Evolutionary conservation across 1,284 basidiomycete genomes (phyloP), one percentile per base, ranked within the genome.

Genomic region (Microbotryomycetes sp.): DNA sequence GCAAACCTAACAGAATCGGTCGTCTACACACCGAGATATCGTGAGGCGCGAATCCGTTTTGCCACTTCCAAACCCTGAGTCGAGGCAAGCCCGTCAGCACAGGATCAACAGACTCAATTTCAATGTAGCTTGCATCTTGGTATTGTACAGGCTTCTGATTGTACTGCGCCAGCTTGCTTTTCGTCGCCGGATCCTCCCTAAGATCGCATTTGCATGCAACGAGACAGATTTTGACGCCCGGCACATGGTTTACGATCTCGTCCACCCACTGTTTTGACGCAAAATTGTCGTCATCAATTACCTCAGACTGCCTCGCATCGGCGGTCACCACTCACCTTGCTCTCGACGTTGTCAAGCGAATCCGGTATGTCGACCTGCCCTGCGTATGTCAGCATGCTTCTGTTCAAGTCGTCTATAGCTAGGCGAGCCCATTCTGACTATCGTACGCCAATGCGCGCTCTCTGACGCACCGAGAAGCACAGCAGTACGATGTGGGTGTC

Each of bases 121-220:
- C 7, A 52, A 21, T 23, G 23, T 30, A 11, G 16, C 66, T 46
- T 27, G 73, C 75, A 49, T 94, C 86, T 68, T 96, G 89, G 71
- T 97, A 97, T 70, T 89, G 83, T 16, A 94, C 84, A 0, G 88
- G 81, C 64, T 83, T 83, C 67, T 80, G 77, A 1, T 84, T 83
- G 69, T 83, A 82, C 62, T 84, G 81, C 52, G 82, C 81, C 49
- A 93, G 79, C 54, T 85, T 83, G 52, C 87, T 85, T 71, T 80
- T 80, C 21, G 85, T 81, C 3, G 78, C 76, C 7, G 78, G 79
- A 71, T 96, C 89, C 61, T 92, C 88, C 60, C 93, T 81, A 35
- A 97, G 80, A 76, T 97, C 93, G 72, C 93, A 97, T 78, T 97
- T 97, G 52, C 94, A 80, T 3, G 93, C 91, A 49, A 93, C 88